phyloP scores from a whole-genome alignment of 345 rosid genomes.

The Kandelia obovata region DNA sequence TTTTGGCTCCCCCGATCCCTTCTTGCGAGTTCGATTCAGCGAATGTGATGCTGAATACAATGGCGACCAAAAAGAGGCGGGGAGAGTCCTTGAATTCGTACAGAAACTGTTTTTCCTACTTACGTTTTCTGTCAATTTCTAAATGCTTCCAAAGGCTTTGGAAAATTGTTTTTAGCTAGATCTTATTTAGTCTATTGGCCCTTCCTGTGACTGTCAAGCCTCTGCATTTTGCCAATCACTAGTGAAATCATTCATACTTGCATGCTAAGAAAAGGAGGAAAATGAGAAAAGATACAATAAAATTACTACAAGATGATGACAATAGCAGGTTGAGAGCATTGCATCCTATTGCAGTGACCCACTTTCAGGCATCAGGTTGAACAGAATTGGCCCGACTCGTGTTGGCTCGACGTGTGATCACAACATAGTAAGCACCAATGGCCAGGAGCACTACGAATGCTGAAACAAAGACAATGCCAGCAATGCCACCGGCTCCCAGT shows the following conservation, averaged over 20 bases:
- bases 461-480: constrained; percentile 44
- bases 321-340: background rate
- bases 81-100: no score
- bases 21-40: no score
- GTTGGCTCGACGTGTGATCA: constrained; percentile 32
- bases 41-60: no score
- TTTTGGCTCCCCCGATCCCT: no score
- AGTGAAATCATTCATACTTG: background rate
- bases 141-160: no score
- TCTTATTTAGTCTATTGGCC: no score
- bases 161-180: no score
- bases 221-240: background rate
- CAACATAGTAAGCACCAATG: constrained; percentile 34
- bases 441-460: constrained; percentile 35
- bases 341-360: background rate
- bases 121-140: no score
- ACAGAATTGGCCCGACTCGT: constrained; percentile 33
- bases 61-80: no score
- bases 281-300: background rate
- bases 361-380: constrained; percentile 37
- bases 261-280: background rate
- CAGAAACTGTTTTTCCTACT: no score
- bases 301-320: background rate
- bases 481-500: constrained; percentile 39
- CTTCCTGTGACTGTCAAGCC: no score